These are phyloP conservation scores for Tuber brumale DNA, from an alignment of 495 filamentous ascomycete species.

Conservation along the genomic window DNA sequence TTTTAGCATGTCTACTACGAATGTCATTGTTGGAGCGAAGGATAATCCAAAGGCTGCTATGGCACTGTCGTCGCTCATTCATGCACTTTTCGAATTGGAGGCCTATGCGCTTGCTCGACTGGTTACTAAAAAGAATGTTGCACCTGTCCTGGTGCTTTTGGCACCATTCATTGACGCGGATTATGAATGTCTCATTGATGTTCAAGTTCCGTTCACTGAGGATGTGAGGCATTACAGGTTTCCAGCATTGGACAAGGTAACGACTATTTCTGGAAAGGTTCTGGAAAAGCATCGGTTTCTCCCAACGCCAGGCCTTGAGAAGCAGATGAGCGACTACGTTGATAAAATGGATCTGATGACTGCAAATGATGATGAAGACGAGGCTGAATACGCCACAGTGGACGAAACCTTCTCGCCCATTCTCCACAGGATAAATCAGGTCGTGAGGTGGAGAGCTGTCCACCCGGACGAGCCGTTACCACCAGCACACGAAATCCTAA, in stretches of 20 bases:
- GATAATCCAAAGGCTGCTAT: conserved; percentile 68
- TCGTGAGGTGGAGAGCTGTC: conserved; percentile 72
- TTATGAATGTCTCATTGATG: conserved; percentile 81
- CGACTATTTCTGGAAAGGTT: conserved; percentile 81
- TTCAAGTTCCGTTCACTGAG: conserved; percentile 61
- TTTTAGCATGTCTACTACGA: conserved; percentile 70
- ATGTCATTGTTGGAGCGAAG: conserved; percentile 65
- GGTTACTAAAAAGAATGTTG: conserved; percentile 70
- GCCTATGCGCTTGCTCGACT: conserved; percentile 82
- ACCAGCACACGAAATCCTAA: conserved; percentile 59
- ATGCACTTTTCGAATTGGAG: conserved; percentile 77
- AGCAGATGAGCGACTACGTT: conserved; percentile 84
- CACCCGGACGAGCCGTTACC: conserved; percentile 63
- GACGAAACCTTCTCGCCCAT: conserved; percentile 86
- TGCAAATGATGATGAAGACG: conserved; percentile 52
- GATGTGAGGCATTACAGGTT: conserved; percentile 85
- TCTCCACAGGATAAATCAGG: conserved; percentile 82
- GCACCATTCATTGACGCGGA: conserved; percentile 73
- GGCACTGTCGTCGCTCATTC: conserved; percentile 82
- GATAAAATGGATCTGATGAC: conserved; percentile 83
- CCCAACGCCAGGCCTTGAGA: conserved; percentile 62
- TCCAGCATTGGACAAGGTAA: conserved; percentile 77
- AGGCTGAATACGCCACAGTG: conserved; percentile 66
- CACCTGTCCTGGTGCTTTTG: conserved; percentile 72
- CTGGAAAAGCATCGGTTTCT: conserved; percentile 81